Percentiles rank a stretch among this genome's conserved stretches.
Evolutionary conservation across 495 filamentous ascomycete genomes (phyloP).

Genomic region (Penicillium egyptiacum): DNA sequence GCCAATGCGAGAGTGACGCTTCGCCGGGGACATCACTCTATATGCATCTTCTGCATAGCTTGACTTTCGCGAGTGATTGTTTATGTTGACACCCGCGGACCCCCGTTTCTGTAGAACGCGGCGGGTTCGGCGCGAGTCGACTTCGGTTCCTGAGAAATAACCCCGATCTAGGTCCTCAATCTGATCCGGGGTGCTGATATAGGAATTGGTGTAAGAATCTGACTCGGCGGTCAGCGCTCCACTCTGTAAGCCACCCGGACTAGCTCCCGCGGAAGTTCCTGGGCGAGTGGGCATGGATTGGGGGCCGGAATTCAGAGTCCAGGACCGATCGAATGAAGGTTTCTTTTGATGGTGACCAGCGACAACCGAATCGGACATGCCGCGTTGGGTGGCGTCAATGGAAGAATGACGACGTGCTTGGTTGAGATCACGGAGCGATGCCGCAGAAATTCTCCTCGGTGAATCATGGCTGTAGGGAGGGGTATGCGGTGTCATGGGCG

Average conservation of each 20-base stretch:
- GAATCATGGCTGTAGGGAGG: conserved; percentile 53
- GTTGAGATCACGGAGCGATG: conserved; percentile 78
- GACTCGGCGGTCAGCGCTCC: conserved; percentile 26
- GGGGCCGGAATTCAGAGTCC: conserved; percentile 69
- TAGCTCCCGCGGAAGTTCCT: conserved; percentile 38
- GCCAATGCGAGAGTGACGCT: conserved; percentile 74
- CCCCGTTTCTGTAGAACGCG: conserved; percentile 82
- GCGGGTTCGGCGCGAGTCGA: conserved; percentile 65
- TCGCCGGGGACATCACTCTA: conserved; percentile 51
- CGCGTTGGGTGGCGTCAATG: conserved; percentile 60
- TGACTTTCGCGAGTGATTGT: conserved; percentile 58
- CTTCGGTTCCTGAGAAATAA: conserved; percentile 90
- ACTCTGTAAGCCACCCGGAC: conserved; percentile 25
- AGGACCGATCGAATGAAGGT: conserved; percentile 84
- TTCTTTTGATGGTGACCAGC: conserved; percentile 67
- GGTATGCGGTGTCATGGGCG: conserved; percentile 35
- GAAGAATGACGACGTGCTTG: conserved; percentile 86
- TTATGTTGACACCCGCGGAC: conserved; percentile 46
- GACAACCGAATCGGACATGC: conserved; percentile 22
- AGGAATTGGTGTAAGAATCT: conserved; percentile 21
- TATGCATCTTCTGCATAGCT: conserved; percentile 70
- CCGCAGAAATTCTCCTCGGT: conserved; percentile 68
- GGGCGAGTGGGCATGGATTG: conserved; percentile 33
- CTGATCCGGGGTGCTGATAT: conserved; percentile 30
- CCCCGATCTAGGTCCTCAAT: conserved; percentile 74